Percentiles rank a stretch among this genome's conserved stretches.
phyloP scores from a whole-genome alignment of 768 basidiomycete genomes.

The Auricularia sp. region DNA sequence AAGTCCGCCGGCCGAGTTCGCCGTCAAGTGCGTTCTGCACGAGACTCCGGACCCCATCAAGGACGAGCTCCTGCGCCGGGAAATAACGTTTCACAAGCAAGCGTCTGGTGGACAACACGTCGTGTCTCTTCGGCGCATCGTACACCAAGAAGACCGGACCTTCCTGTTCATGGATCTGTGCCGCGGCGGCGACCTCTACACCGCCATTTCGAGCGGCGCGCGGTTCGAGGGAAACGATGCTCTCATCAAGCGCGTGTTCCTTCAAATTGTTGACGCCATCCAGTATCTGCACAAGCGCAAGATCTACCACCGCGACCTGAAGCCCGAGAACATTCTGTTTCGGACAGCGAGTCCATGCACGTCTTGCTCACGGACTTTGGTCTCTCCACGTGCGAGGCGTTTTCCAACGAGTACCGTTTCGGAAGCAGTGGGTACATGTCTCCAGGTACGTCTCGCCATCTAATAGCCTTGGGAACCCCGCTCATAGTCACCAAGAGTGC shows the following conservation, averaged over 20 bases:
- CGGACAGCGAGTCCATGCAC: conserved; percentile 17
- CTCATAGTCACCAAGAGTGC: not conserved
- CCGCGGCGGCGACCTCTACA: conserved; percentile 34
- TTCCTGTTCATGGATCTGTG: conserved; percentile 34
- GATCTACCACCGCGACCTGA: conserved; percentile 38
- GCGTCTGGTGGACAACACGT: conserved; percentile 30
- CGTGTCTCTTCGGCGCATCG: conserved; percentile 29
- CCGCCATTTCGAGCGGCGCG: conserved; percentile 26
- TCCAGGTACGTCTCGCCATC: not conserved
- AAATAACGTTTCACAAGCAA: conserved; percentile 32
- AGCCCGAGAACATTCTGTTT: conserved; percentile 26
- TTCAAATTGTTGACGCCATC: conserved; percentile 35
- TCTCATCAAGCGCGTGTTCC: conserved; percentile 32
- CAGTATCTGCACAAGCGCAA: conserved; percentile 32
- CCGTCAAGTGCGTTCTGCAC: conserved; percentile 35
- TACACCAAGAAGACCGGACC: conserved; percentile 28
- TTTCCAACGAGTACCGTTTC: not conserved
- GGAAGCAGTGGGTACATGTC: not conserved
- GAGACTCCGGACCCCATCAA: conserved; percentile 21
- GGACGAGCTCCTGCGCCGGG: conserved; percentile 22
- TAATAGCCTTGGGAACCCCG: not conserved
- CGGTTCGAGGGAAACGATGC: conserved; percentile 27
- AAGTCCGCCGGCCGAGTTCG: conserved; percentile 20
- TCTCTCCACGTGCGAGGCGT: conserved; percentile 9
- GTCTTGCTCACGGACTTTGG: conserved; percentile 37